Evolutionary conservation across 2,329 filamentous ascomycete genomes (phyloP), one percentile per base, ranked within the genome.

Genomic region (Stagonosporopsis chrysanthemi): DNA sequence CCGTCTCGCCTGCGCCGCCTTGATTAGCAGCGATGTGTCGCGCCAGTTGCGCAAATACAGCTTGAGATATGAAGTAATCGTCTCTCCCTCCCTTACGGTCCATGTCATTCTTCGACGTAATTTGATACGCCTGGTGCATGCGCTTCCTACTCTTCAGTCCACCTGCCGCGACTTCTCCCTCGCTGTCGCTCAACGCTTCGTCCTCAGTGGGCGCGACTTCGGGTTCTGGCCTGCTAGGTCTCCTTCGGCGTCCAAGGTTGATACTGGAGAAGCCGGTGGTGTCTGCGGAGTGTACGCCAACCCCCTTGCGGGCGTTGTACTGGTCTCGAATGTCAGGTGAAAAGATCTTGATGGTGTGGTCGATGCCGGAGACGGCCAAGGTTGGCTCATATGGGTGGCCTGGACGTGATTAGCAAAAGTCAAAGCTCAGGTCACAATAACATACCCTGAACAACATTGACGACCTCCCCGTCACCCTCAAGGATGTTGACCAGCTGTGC

Each of bases 301-400:
- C 76, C 0, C 85, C 86, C 11, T 79, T 77, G 22, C 83, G 80
- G 17, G 86, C 87, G 47, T 83, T 80, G 33, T 81, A 77, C 61
- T 88, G 84, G 15, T 84, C 83, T 31, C 80, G 79, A 41, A 78
- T 79, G 64, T 89, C 87, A 0, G 86, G 80, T 0, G 84, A 87
- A 74, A 89, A 90, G 50, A 90, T 85, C 67, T 90, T 89, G 75
- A 90, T 84, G 0, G 86, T 89, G 64, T 85, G 82, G 62, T 89
- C 87, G 56, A 90, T 90, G 19, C 87, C 87, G 2, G 84, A 87
- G 28, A 85, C 86, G 2, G 88, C 87, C 54, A 90, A 79, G 59
- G 86, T 85, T 1, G 87, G 86, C 69, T 90, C 87, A 64, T 88
- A 88, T 1, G 87, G 87, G 69, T 90, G 87, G 2, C 84, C 84